Base-by-base conservation (phyloP, 2,329 filamentous ascomycete genomes). In the Aspergillus alliaceus region DNA sequence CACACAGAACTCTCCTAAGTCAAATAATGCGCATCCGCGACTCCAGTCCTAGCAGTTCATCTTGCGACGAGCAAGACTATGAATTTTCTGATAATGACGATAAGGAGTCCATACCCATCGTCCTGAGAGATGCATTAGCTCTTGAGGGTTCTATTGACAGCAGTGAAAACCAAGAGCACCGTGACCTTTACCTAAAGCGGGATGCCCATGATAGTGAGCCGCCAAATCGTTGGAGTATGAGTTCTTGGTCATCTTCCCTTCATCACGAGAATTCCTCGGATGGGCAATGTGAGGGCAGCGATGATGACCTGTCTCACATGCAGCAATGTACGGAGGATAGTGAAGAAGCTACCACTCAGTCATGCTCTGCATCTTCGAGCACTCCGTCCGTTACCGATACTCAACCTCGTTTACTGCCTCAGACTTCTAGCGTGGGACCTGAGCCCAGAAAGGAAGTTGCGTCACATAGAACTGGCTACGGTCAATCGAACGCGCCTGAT, bases 41-140 rank as follows among this genome's bases (percentile, higher is more conserved):
- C 54, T 75, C 74, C 5, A 80, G 76, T 50, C 74, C 79, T 9
- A 73, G 71, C 57, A 70, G 72, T 40, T 72, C 74, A 22, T 75
- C 75, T 4, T 73, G 73, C 27, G 75, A 76, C 24, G 72, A 75
- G 47, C 65, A 66, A 1, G 74, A 74, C 37, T 71, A 71, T 54
- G 67, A 67, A 29, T 65, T 74, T 48, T 82, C 80, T 2, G 80
- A 82, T 29, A 65, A 75, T 39, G 80, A 83, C 40, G 79, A 84
- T 52, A 74, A 76, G 57, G 82, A 83, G 59, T 84, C 82, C 4
- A 82, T 85, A 54, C 79, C 81, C 40, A 83, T 85, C 47, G 80
- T 84, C 77, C 73, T 84, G 39, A 73, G 78, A 24, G 74, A 76
- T 29, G 78, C 80, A 1, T 70, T 75, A n/a, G 75, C 75, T 35